Evolutionary conservation across 2,329 filamentous ascomycete species (phyloP), one percentile per base, ranked within the genome.

Genomic region (Cordyceps cicadae): DNA sequence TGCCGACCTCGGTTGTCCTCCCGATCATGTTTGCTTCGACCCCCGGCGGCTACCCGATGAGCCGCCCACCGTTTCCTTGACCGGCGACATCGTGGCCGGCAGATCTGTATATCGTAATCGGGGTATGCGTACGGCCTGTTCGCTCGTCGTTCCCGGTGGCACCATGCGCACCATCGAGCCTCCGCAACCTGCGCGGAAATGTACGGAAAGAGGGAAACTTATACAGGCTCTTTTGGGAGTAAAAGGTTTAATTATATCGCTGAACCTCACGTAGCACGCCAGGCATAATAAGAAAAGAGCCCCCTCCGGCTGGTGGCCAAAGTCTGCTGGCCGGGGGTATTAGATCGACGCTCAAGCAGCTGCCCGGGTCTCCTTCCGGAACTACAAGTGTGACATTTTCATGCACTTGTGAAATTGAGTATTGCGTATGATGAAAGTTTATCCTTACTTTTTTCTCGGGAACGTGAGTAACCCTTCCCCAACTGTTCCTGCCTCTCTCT

Each of bases 101-200:
- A 61, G 14, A 26, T 60, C 59, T 21, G 51, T 32, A n/a, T 60
- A 60, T 50, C 59, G 59, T 15, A 60, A 26, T 43, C 32, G 59
- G 7, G 41, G 51, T n/a, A 55, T 43, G 29, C 46, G 32, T 11
- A 60, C 59, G 32, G 52, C 59, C 37, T 60, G 59, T 45, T 60
- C 59, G 34, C 59, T 60, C 45, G 59, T 60, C 32, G 24, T 51
- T 49, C 59, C 59, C 11, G 59, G 59, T 14, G 59, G 59, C 12
- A 61, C 59, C 59, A 61, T 60, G 58, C 58, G 51, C 12, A 59
- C 46, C 55, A 59, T 58, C 21, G 60, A 49, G 11, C 54, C 60
- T 41, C 41, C 60, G 60, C 50, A 54, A 32, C 19, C 32, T 15
- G 21, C 19, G 45, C 54, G 43, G 26, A 26, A 37, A 45, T 29